Evolutionary conservation across 192 early-diverging fungal genomes (phyloP), one percentile per base, ranked within the genome.

Genomic region (Piromyces sp.): DNA sequence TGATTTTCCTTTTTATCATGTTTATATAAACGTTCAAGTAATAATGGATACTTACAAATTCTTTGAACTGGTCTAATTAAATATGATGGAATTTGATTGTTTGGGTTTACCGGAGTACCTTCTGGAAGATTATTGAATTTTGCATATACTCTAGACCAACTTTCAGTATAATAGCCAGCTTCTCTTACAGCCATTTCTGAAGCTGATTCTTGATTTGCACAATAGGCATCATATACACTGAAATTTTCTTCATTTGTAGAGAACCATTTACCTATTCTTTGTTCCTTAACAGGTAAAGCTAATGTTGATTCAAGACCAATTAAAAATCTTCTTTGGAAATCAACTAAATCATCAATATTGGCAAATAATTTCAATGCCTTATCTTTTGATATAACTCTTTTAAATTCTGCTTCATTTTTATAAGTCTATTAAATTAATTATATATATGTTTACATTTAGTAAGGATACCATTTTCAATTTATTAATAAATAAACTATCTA

Each of bases 41-140:
- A 90, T 81, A 99, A 87, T 51, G 96, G 96, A 87, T 99, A 99
- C 89, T 96, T 96, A 89, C 96, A 97, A 81, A 98, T 95, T 79
- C 98, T 92, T 87, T 99, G 98, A 13, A 99, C 91, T 5, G 98
- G 98, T 84, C 26, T 68, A 68, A 68, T 68, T 68, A 68, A 68
- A 68, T 68, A 68, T n/a, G 51, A 68, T 9, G 51, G 26, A 68
- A 68, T 68, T 68, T 68, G 51, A 68, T 68, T 68, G 11, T 68
- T 68, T n/a, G 2, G 51, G 9, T 1, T 22, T 9, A 68, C 26
- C 1, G 26, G 22, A n/a, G 51, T 68, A n/a, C 9, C 9, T 68
- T 68, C 51, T 68, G 51, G 51, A 68, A 68, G 51, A 28, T n/a
- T n/a, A 68, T 68, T n/a, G 11, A 68, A 68, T n/a, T 68, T 68